Conservation (phyloP, 495 filamentous ascomycete genomes). For the Talaromyces stipitatus region DNA sequence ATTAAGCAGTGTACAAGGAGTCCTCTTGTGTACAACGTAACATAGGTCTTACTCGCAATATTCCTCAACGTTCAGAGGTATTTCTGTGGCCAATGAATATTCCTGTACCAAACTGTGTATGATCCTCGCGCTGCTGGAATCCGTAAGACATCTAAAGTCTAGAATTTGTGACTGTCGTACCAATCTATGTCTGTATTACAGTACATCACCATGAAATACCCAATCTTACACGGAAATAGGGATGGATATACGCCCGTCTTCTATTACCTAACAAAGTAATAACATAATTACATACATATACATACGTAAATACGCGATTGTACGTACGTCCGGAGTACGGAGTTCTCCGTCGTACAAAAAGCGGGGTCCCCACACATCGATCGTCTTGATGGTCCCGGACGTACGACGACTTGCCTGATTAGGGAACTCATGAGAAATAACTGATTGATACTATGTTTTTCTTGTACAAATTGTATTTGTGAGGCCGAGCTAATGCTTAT, state of each 20-base stretch:
- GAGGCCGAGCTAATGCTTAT: not conserved
- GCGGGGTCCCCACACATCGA: conserved; percentile 2
- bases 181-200: not conserved
- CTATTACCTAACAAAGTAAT: not conserved
- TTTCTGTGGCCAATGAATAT: too few relatives aligned
- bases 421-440: not conserved
- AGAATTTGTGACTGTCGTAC: not conserved
- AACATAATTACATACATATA: not conserved
- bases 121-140: too few relatives aligned
- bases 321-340: not conserved
- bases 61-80: too few relatives aligned
- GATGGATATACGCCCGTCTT: not conserved
- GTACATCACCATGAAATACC: not conserved
- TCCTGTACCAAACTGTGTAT: too few relatives aligned
- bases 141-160: too few relatives aligned
- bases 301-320: not conserved
- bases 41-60: too few relatives aligned
- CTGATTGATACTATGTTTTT: not conserved
- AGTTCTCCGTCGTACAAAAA: not conserved
- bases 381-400: not conserved
- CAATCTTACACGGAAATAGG: not conserved
- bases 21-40: too few relatives aligned
- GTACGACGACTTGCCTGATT: not conserved
- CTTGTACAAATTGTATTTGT: not conserved
- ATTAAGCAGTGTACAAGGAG: not conserved